Percentiles rank a stretch among this genome's conserved stretches.
Evolutionary conservation across 1,284 basidiomycete species (phyloP).

Genomic region (Cryptococcus sp.): DNA sequence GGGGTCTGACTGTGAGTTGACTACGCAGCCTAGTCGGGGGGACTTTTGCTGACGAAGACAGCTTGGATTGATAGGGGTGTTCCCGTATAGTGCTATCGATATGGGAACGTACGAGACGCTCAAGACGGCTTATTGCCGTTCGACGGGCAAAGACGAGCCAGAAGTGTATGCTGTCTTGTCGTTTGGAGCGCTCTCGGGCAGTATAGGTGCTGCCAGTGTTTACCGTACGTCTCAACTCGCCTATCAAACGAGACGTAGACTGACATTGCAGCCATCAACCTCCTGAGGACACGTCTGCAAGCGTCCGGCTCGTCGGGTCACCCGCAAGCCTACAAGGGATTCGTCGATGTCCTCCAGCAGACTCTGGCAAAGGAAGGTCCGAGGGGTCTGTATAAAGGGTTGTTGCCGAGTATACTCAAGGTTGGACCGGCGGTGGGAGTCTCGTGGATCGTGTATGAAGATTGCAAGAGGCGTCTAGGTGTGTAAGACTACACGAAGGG

Average conservation of each 20-base stretch:
- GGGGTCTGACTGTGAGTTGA: slow-evolving; percentile 72
- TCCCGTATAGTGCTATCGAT: slow-evolving; percentile 84
- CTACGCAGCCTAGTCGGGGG: not conserved
- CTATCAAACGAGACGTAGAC: not conserved
- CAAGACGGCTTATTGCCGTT: slow-evolving; percentile 73
- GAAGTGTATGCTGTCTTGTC: slow-evolving; percentile 73
- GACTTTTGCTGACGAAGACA: slow-evolving; percentile 35
- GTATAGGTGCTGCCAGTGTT: slow-evolving; percentile 84
- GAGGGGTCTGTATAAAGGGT: slow-evolving; percentile 90
- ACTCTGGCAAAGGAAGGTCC: slow-evolving; percentile 84
- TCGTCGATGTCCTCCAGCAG: slow-evolving; percentile 74
- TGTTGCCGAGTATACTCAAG: slow-evolving; percentile 87
- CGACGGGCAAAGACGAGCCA: slow-evolving; percentile 74
- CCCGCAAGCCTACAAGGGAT: slow-evolving; percentile 79
- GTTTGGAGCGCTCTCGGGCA: slow-evolving; percentile 83
- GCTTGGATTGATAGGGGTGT: slow-evolving; percentile 84
- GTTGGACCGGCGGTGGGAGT: slow-evolving; percentile 92
- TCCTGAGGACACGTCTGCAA: slow-evolving; percentile 90
- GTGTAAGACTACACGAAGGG: slow-evolving; percentile 15
- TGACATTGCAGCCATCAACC: slow-evolving; percentile 58
- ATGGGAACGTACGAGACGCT: slow-evolving; percentile 93
- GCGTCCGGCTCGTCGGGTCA: slow-evolving; percentile 92
- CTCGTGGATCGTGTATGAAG: slow-evolving; percentile 70
- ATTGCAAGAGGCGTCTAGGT: slow-evolving; percentile 39
- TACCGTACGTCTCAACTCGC: slow-evolving; percentile 55